A percentile compares a stretch with the other conserved stretches of the same genome.
Evolutionary conservation across 257 asterid genomes (phyloP).

Genomic region (Fraxinus americana): DNA sequence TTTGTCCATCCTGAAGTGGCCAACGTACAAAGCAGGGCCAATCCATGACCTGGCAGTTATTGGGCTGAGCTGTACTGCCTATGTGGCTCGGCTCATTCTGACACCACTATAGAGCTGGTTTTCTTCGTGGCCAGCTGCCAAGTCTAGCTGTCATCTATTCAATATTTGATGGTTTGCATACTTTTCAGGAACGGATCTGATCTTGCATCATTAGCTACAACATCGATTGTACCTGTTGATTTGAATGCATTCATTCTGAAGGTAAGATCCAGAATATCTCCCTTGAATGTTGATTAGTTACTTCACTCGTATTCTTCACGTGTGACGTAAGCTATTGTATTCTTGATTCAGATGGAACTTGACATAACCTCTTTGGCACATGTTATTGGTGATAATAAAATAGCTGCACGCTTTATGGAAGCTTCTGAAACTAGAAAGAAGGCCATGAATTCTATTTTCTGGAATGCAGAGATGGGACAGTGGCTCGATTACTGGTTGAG

Average conservation of each 20-base stretch:
- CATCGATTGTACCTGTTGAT: slow-evolving; percentile 84
- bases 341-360: slow-evolving; percentile 72
- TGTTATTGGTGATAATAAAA: slow-evolving; percentile 47
- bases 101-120: not conserved
- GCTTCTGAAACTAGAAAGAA: slow-evolving; percentile 61
- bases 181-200: slow-evolving; percentile 63
- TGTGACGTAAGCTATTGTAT: slow-evolving; percentile 7
- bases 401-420: slow-evolving; percentile 39
- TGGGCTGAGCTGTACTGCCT: not conserved
- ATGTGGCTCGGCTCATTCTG: not conserved
- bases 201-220: slow-evolving; percentile 69
- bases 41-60: not conserved
- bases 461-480: slow-evolving; percentile 74
- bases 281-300: not conserved
- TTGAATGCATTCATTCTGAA: slow-evolving; percentile 80
- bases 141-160: not conserved
- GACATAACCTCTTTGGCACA: slow-evolving; percentile 69
- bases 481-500: slow-evolving; percentile 92
- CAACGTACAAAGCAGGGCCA: not conserved
- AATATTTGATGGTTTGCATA: not conserved
- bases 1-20: not conserved
- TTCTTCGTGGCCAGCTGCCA: not conserved
- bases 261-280: slow-evolving; percentile 36
- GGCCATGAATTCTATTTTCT: slow-evolving; percentile 67
- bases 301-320: not conserved